Evolutionary conservation across 352 stramenopile genomes (phyloP), one percentile per base, ranked within the genome.

Genomic region (Globisporangium orthogonon): DNA sequence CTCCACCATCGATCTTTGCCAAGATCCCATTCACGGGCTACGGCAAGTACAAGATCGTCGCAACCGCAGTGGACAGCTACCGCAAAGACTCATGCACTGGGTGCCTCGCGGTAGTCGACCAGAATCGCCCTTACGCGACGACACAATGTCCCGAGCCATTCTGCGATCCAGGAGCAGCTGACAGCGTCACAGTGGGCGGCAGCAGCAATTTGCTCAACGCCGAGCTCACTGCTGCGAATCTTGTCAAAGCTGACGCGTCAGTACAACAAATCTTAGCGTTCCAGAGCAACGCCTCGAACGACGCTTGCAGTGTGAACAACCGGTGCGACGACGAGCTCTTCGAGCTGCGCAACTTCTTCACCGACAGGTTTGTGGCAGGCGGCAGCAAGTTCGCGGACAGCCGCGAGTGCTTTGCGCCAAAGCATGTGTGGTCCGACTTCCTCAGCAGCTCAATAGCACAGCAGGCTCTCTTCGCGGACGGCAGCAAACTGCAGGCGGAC

Each of bases 71-170:
- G 15, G 77, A 86, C 53, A 77, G 74, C 50, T 66, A 56, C 7
- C 63, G 48, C 1, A 58, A 53, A 0, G 63, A 67, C 0, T 71
- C 65, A 30, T 87, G 75, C 51, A 35, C 54, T 0, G 79, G 73
- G 2, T 90, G 79, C 43, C 45, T 88, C 9, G 58, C 72, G 0
- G 65, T 88, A 15, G 61, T 82, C 9, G 79, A 87, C 54, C 54
- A 73, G 3, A 68, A 73, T 54, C 77, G 75, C 18, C 79, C 79
- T 5, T 61, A 54, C 28, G 58, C 60, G 14, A 84, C 71, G 0
- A 72, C 65, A 0, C 23, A 39, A 29, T 90, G 79, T 33, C 77
- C 77, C 0, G 31, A 37, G 4, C 61, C 58, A 15, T 84, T 86
- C 52, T 58, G 55, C 23, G 31, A 43, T 7, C 48, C 49, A 0